A percentile compares a stretch with the other conserved stretches of the same genome.
Conservation (phyloP, 192 early-diverging fungal genomes). For the Linnemannia elongata region DNA sequence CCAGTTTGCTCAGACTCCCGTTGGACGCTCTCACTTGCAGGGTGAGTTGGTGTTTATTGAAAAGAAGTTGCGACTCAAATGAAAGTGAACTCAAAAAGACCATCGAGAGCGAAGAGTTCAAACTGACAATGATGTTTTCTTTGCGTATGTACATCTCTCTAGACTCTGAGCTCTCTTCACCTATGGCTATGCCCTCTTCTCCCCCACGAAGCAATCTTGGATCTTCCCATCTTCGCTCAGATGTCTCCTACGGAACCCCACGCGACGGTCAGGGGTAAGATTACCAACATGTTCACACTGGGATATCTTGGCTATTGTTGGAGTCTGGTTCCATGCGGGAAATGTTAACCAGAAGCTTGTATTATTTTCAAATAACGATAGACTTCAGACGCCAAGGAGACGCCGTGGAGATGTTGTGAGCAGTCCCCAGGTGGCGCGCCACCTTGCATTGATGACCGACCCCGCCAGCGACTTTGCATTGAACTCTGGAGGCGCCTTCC, state of each 20-base stretch:
- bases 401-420: conserved; percentile 46
- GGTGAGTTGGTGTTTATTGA: neutral
- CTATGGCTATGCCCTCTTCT: conserved; percentile 45
- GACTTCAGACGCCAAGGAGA: conserved; percentile 43
- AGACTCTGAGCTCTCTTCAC: conserved; percentile 42
- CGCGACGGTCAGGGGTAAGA: conserved; percentile 31
- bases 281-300: neutral
- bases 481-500: conserved; percentile 29
- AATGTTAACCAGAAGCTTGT: neutral
- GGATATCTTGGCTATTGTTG: too few relatives aligned
- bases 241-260: conserved; percentile 38
- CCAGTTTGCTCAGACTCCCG: conserved; percentile 30
- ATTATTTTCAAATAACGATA: neutral
- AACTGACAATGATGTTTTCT: neutral
- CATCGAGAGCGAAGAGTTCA: neutral
- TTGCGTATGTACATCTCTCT: neutral
- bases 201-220: conserved; percentile 42
- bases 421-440: conserved; percentile 52
- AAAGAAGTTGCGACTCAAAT: neutral
- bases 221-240: conserved; percentile 51
- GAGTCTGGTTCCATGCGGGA: too few relatives aligned
- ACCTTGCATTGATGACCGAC: conserved; percentile 30
- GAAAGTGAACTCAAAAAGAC: neutral
- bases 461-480: conserved; percentile 28
- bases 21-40: conserved; percentile 17